Evolutionary conservation across 495 filamentous ascomycete genomes (phyloP), one percentile per base, ranked within the genome.

Genomic region (Thozetella sp.): DNA sequence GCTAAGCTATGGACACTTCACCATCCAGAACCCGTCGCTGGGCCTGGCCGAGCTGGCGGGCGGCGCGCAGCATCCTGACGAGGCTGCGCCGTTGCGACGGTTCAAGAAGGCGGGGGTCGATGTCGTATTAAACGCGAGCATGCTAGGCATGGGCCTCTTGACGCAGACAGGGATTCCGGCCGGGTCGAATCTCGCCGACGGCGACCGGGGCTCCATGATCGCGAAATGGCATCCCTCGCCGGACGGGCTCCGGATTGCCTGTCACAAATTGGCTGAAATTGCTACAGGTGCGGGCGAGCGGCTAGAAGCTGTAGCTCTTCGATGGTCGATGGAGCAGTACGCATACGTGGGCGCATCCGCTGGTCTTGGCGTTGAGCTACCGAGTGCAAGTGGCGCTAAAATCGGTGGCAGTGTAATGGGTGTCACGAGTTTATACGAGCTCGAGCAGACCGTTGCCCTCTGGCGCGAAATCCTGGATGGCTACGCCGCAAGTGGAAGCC

Each of bases 1-100:
- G 55, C 88, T 95, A 82, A 93, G 88, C 27, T 99, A 97, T 71
- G 91, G 90, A 53, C 91, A 97, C 67, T 97, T 90, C 69, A 97
- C 93, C 0, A 72, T 99, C 48, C 94, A 99, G 75, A 97, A 97
- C 71, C 89, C 85, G 12, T 76, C 71, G 1, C 78, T 97, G 10
- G 66, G 56, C 0, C 3, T 56, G 20, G 45, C 59, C n/a, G 58
- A 22, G 43, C 45, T 63, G 15, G 56, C 25, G 2, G 55, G 22
- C 17, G 23, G 27, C 76, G 17, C 88, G 80, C 19, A 53, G 56
- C 1, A 52, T 72, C 30, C 58, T 95, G 57, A 72, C 80, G 15
- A 77, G 90, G 10, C 74, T n/a, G n/a, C n/a, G n/a, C n/a, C n/a
- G n/a, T n/a, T n/a, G n/a, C n/a, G n/a, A n/a, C n/a, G n/a, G n/a